Conservation (phyloP, 1,139 yeast genomes). For the Magnusiomyces suaveolens region DNA sequence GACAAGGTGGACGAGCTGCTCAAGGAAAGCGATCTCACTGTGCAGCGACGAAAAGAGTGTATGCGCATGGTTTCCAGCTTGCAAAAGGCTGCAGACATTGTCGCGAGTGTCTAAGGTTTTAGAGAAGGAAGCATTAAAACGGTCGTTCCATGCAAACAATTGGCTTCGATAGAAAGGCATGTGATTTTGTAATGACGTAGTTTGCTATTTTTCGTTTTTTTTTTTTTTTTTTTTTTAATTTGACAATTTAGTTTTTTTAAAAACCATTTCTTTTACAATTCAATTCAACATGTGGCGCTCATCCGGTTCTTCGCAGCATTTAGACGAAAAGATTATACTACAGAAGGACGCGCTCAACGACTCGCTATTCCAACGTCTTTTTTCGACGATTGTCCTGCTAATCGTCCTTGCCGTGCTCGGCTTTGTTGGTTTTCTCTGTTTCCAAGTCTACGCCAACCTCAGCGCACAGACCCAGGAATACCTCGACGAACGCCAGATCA, state of each 20-base stretch:
- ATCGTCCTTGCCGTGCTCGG: not conserved
- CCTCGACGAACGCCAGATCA: not conserved
- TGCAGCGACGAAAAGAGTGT: slow-evolving; percentile 92
- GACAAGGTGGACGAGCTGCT: slow-evolving; percentile 69
- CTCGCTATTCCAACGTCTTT: not conserved
- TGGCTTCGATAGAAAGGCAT: slow-evolving; percentile 91
- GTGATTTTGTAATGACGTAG: slow-evolving; percentile 85
- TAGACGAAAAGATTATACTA: too few species aligned
- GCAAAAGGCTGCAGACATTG: slow-evolving; percentile 82
- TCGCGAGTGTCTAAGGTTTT: slow-evolving; percentile 63
- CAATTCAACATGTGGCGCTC: too few species aligned
- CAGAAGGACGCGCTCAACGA: not conserved
- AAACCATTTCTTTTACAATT: too few species aligned
- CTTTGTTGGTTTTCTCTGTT: not conserved
- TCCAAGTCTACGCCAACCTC: not conserved
- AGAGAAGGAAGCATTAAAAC: slow-evolving; percentile 88
- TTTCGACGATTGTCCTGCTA: slow-evolving; percentile 7
- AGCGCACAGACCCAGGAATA: not conserved
- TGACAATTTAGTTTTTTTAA: too few species aligned
- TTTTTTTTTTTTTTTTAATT: too few species aligned
- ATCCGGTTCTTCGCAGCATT: too few species aligned
- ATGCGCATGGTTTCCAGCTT: slow-evolving; percentile 88
- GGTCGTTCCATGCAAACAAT: slow-evolving; percentile 93
- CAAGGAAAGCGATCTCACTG: slow-evolving; percentile 85
- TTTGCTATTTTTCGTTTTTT: too few species aligned